Evolutionary conservation across 805 yeast species (phyloP), one percentile per base, ranked within the genome.

Genomic region (Schwanniomyces pseudopolymorphus): DNA sequence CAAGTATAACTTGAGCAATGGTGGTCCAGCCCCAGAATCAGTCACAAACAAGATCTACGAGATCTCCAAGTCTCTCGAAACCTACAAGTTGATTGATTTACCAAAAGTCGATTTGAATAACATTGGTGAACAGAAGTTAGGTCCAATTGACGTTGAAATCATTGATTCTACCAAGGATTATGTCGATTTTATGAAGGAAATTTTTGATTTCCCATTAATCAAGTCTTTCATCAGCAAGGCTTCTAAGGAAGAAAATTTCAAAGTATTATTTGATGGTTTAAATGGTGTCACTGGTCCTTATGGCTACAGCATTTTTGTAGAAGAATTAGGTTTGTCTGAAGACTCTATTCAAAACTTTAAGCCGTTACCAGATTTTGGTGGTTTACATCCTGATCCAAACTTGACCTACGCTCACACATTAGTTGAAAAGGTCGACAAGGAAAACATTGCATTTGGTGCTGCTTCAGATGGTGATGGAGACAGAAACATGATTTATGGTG

Each of bases 381-480:
- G 99, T 0, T 75, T 90, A 56, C 99, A 92, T 66, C 99, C 99
- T 17, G 99, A 92, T 70, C 99, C 99, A 54, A 92, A 92, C 72
- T 79, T 92, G 66, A 91, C 97, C 11, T 92, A 94, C 63, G 99
- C 98, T 9, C 81, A 78, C 49, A 83, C 96, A 16, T 76, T 92
- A 52, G 99, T 92, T 17, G 85, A 81, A 27, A 78, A 79, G 53
- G 99, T 92, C n/a, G 97, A 94, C 61, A 62, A 67, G 17, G 87
- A 87, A 48, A 71, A 81, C 48, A 87, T 91, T 54, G 87, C 92
- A 6, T 92, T 92, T 64, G 99, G 99, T 53, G 98, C 98, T 33
- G 98, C 98, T 7, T 87, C 96, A n/a, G 99, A 71, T 64, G 99
- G 99, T 67, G 99, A 92, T 59, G 99, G 99, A 67, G 99, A 92